Evolutionary conservation across 1,284 basidiomycete genomes (phyloP), one percentile per base, ranked within the genome.

Genomic region (Rhodotorula glutinis): DNA sequence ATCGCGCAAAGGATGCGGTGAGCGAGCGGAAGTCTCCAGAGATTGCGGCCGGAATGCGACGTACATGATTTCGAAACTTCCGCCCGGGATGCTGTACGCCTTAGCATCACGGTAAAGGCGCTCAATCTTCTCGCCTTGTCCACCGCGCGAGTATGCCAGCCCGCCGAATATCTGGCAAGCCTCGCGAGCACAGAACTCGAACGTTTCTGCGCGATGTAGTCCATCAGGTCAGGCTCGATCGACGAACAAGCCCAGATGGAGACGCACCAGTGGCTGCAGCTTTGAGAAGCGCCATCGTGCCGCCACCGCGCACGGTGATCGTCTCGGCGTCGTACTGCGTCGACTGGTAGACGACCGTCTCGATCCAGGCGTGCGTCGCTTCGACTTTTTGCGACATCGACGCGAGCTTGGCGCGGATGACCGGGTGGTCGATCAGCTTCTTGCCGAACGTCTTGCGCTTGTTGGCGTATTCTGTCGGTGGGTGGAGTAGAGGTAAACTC

Each of bases 401-500:
- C 4, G 71, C 74, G 19, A 76, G 57, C 57, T 76, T 76, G 38
- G 72, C 65, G 5, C 75, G 70, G n/a, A 76, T 75, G 44, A 76
- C 75, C 19, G 75, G 75, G 53, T 75, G 75, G 27, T 76, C 75
- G 33, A 71, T 62, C 0, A 76, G 63, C 41, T 58, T 63, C 38
- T 72, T 70, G 44, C 71, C 70, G 52, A 76, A 76, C 27, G 74
- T 75, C 61, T 73, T 70, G 52, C 75, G 72, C 65, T 75, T 76
- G 33, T 59, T 64, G 17, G 73, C 73, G 59, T 76, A 75, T 47
- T 69, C 64, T 60, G 71, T 38, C 9, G 53, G 56, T 13, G 52
- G 10, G 23, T 47, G 52, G 41, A 14, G n/a, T n/a, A n/a, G n/a
- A n/a, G n/a, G n/a, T n/a, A n/a, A n/a, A n/a, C n/a, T n/a, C n/a